Evolutionary conservation across 306 rosid genomes (phyloP), one percentile per base, ranked within the genome.

Genomic region (Arachis stenosperma): DNA sequence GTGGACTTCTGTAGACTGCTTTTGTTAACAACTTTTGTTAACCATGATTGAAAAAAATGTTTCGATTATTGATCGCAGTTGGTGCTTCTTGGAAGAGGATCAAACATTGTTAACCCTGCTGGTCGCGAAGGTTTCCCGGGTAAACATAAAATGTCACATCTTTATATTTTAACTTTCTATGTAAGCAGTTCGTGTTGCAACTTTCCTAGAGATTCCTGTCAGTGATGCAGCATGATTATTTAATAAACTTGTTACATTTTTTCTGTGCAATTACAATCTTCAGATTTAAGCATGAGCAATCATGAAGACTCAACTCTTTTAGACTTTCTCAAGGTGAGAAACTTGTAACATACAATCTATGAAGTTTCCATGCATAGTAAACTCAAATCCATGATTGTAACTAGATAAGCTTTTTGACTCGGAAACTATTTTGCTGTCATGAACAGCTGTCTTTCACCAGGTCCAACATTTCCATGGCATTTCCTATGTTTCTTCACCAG

Each of bases 381-480:
- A 70, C 30, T 2, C 66, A 22, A 70, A 73, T 67, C 59, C 36
- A 5, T 70, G 67, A 67, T 50, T 61, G 66, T 30, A n/a, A 37
- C 46, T 60, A 41, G 52, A 64, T 59, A 40, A 12, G 3, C 53
- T 12, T 50, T 69, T 81, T 30, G 61, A 58, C 69, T 59, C 58
- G 27, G 81, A 71, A 69, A 36, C 43, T 76, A 61, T 61, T 58
- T 39, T 69, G 9, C 77, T 78, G 64, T 63, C 65, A 69, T 80
- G 85, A 63, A 58, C 85, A 94, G 97, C 81, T 44, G 60, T 86
- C 96, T 75, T 91, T 89, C 78, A 65, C 89, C 47, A 80, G 69
- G 73, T 89, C 97, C 65, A 94, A 91, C 81, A 86, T 88, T 64
- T 94, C 98, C 75, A 74, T 91, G 87, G 97, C 97, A 30, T 91